Evolutionary conservation across 768 basidiomycete genomes (phyloP).

Genomic region (Butyriboletus loyo): DNA sequence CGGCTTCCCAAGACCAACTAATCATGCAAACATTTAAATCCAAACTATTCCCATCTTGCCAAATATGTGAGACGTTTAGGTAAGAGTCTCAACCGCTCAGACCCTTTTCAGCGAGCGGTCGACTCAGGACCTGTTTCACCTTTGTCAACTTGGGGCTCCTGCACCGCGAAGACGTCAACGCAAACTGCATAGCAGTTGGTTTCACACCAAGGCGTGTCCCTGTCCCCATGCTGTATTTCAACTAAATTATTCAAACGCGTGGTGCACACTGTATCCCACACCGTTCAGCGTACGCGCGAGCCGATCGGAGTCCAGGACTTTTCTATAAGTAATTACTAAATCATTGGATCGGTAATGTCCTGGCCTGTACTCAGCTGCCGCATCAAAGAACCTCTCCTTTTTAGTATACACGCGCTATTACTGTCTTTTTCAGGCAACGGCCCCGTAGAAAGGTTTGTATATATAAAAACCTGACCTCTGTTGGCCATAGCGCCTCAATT

Average conservation of each 20-base stretch:
- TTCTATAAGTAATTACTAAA: no score
- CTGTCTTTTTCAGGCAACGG: no score
- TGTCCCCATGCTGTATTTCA: slow-evolving; percentile 2
- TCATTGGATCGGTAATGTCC: no score
- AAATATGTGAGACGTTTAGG: background rate
- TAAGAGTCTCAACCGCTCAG: background rate
- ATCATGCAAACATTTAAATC: background rate
- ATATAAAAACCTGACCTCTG: no score
- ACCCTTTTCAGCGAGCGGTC: background rate
- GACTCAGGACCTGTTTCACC: background rate
- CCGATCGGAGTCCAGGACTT: slow-evolving; percentile 6
- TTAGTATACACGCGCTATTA: no score
- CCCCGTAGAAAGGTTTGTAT: no score
- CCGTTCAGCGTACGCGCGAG: slow-evolving; percentile 8
- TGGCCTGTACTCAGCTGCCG: no score
- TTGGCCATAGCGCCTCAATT: no score
- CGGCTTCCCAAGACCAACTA: slow-evolving; percentile 7
- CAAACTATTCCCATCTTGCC: background rate
- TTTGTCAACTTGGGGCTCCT: background rate
- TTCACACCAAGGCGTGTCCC: slow-evolving; percentile 9
- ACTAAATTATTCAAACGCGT: background rate
- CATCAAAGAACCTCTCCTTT: slow-evolving; percentile 3
- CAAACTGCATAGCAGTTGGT: background rate
- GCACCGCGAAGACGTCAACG: background rate
- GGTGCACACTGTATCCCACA: background rate